These are phyloP conservation scores for Pseudonitzschia delicatissima DNA, from an alignment of 108 stramenopile genomes.

Conservation along the genomic window DNA sequence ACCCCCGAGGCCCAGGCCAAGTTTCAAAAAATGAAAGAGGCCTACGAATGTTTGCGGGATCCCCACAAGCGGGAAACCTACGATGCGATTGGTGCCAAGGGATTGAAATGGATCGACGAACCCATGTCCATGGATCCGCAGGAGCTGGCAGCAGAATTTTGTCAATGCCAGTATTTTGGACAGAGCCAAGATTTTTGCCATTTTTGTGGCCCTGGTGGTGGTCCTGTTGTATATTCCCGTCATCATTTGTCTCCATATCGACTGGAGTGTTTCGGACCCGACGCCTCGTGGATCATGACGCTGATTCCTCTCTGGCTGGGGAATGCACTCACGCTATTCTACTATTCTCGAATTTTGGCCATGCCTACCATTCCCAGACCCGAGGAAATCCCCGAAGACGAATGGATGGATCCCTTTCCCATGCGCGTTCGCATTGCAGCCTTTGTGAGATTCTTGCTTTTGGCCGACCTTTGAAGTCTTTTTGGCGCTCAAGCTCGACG, in stretches of 20 bases:
- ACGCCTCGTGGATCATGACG: constrained; percentile 63
- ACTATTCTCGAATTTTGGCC: constrained; percentile 68
- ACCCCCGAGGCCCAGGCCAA: constrained; percentile 74
- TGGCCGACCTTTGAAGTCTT: constrained; percentile 72
- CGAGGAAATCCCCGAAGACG: constrained; percentile 78
- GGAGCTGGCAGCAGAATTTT: constrained; percentile 86
- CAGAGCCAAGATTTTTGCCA: constrained; percentile 83
- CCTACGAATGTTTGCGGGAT: constrained; percentile 87
- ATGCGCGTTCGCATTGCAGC: constrained; percentile 61
- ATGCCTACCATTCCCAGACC: constrained; percentile 81
- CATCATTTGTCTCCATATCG: constrained; percentile 76
- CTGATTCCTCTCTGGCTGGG: constrained; percentile 82
- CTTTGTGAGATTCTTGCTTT: constrained; percentile 50
- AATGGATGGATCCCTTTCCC: constrained; percentile 89
- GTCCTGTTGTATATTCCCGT: constrained; percentile 66
- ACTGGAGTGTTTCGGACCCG: constrained; percentile 35
- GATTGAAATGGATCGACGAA: constrained; percentile 87
- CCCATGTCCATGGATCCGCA: constrained; percentile 85
- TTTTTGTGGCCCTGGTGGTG: constrained; percentile 70
- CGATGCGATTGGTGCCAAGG: constrained; percentile 86
- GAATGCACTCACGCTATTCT: constrained; percentile 71
- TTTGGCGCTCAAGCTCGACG: constrained; percentile 62
- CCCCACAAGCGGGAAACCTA: constrained; percentile 85
- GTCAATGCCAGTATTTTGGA: constrained; percentile 65
- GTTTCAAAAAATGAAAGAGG: constrained; percentile 92